Base-by-base conservation (phyloP, 169 alveolate species). In the Theileria annulata region DNA sequence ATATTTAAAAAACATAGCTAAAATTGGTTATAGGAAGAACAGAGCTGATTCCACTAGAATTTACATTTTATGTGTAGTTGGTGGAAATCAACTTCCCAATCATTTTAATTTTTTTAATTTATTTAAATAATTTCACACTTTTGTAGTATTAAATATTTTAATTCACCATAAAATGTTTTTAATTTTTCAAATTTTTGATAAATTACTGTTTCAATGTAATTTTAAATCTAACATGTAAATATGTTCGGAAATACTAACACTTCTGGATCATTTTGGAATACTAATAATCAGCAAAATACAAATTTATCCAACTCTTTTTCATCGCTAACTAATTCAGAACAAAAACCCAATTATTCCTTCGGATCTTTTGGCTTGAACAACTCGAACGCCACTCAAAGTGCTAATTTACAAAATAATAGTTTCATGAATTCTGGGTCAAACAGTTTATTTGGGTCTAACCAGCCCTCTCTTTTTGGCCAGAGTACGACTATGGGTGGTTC, bases 171-270 rank as follows among this genome's bases (percentile, higher is more conserved):
- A 59, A 59, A 31, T 30, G 49, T 3, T 30, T 59, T 59, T 59
- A 59, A 30, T 59, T 30, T 30, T 59, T 59, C 47, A 30, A 59
- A 8, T 59, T 31, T 31, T 59, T 59, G 15, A 10, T 59, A 28
- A 59, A 42, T 42, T 31, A 59, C 35, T 28, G 13, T 1, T 59
- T 30, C 47, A 59, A 10, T 59, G 68, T 59, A 30, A 31, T 59
- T 59, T 30, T 8, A 30, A 28, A 31, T 31, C 68, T 8, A 0
- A 59, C 47, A 59, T 28, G 8, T 28, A 58, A 37, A 71, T 13
- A 81, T 76, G 85, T 81, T 76, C 27, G 88, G 88, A 12, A 81
- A 48, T 51, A 81, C 27, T 42, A 81, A 81, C 31, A 69, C 77
- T 10, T 54, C 68, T n/a, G 67, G 78, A 8, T 21, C 67, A n/a